Base-by-base conservation (phyloP, 2,329 filamentous ascomycete species). In the Clarireedia monteithiana region DNA sequence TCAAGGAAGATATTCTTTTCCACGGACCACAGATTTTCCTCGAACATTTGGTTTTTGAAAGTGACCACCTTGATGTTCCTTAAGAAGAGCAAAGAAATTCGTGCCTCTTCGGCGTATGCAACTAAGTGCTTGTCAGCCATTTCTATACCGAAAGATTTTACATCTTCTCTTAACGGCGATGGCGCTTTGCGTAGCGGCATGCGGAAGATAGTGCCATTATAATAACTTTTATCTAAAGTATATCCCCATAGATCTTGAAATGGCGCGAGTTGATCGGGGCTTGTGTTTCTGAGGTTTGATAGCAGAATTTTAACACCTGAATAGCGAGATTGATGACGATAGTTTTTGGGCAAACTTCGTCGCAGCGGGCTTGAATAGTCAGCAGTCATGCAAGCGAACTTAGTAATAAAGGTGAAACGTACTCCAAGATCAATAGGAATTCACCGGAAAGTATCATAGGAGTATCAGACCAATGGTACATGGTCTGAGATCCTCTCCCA, bases 381-480 rank as follows among this genome's bases (percentile, higher is more conserved):
- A 48, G 34, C 42, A 50, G 40, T 58, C 24, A 24, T 55, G n/a
- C n/a, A 40, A 39, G 15, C 20, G n/a, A 12, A 34, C 5, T 14
- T 15, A 20, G 38, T 14, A 23, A 45, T 24, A 44, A 20, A 47
- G 5, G 14, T 38, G 17, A 30, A 17, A 58, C 64, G 58, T 63
- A 67, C 66, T 71, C 70, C 1, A 71, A 61, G 20, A 71, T 68
- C 6, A 71, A 53, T n/a, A 68, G 61, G 30, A 49, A 68, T 12
- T 63, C 58, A 4, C 68, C 68, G 0, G 68, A 68, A 15, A 71
- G 52, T 12, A 71, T 62, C 60, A 68, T 68, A 5, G 70, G 69
- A 39, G 66, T 63, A 46, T 69, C 67, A 14, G 69, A 70, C 59
- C 65, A 71, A 50, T 71, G 70, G 58, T 67, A 71, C 68, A 71